Evolutionary conservation across 371 early-diverging fungal species (phyloP).

Genomic region (Mortierella sp.): DNA sequence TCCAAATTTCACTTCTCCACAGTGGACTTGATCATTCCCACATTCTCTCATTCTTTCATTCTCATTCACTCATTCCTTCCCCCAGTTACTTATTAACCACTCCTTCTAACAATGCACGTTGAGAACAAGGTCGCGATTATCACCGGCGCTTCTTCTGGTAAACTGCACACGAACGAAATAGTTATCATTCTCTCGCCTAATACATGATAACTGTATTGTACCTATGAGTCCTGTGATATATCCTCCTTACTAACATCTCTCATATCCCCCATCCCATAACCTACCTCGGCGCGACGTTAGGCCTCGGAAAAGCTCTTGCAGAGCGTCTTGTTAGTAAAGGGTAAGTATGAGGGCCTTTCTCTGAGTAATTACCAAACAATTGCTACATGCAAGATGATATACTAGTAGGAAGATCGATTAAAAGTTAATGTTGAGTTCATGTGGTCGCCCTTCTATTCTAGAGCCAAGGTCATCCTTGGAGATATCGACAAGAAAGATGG

Average conservation of each 20-base stretch:
- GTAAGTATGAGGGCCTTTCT: constrained; percentile 7
- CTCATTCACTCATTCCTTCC: not conserved
- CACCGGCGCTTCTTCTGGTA: constrained; percentile 52
- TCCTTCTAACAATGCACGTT: constrained; percentile 25
- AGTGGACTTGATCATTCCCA: not conserved
- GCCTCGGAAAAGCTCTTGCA: constrained; percentile 43
- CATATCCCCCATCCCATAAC: not conserved
- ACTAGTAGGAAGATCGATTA: no score
- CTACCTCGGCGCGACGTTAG: constrained; percentile 5
- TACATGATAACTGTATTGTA: not conserved
- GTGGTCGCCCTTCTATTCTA: not conserved
- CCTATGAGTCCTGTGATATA: not conserved
- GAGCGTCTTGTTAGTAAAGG: constrained; percentile 46
- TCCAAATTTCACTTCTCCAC: not conserved
- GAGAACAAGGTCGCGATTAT: constrained; percentile 52
- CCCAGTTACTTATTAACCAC: not conserved
- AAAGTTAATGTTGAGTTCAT: not conserved
- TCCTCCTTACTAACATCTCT: not conserved
- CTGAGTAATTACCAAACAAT: not conserved
- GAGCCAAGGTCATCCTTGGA: constrained; percentile 45
- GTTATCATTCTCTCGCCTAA: not conserved
- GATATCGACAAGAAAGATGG: constrained; percentile 41
- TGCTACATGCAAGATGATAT: not conserved
- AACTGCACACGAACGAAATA: not conserved
- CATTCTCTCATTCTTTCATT: not conserved